Evolutionary conservation across 2,329 filamentous ascomycete species (phyloP).

Genomic region (Lecanicillium sp.): DNA sequence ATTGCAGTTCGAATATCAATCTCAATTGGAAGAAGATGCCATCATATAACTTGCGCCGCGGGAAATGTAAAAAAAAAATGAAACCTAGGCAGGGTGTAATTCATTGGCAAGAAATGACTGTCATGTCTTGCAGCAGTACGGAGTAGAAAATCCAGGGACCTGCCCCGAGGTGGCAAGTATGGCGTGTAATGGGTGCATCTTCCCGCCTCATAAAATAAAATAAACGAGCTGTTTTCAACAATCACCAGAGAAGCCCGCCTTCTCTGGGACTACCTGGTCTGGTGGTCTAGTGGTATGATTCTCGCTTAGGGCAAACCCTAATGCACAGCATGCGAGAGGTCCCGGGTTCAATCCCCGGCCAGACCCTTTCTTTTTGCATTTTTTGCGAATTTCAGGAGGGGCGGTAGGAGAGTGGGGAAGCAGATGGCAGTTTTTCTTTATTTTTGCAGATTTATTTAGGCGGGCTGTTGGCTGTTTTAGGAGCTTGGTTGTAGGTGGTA

Average conservation of each 20-base stretch:
- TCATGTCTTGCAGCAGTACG: too few species aligned
- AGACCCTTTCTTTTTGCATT: constrained; percentile 27
- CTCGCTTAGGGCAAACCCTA: constrained; percentile 54
- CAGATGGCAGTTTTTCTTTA: not conserved
- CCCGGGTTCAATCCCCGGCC: constrained; percentile 39
- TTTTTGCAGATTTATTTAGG: not conserved
- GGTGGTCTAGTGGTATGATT: constrained; percentile 64
- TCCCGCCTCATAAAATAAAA: constrained; percentile 1
- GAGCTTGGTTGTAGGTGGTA: not conserved
- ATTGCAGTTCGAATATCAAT: too few species aligned
- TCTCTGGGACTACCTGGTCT: constrained; percentile 22
- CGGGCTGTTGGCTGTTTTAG: not conserved
- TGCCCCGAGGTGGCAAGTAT: too few species aligned
- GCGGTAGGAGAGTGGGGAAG: not conserved
- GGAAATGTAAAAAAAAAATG: too few species aligned
- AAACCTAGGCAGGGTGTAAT: too few species aligned
- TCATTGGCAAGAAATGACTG: too few species aligned
- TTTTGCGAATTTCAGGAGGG: not conserved
- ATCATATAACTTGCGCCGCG: too few species aligned
- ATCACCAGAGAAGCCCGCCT: not conserved
- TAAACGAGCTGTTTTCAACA: not conserved
- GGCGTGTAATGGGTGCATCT: too few species aligned
- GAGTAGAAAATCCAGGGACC: too few species aligned
- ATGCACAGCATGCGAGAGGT: constrained; percentile 33
- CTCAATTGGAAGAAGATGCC: too few species aligned